Evolutionary conservation across 352 stramenopile species (phyloP).

Genomic region (Pythium coloratum): DNA sequence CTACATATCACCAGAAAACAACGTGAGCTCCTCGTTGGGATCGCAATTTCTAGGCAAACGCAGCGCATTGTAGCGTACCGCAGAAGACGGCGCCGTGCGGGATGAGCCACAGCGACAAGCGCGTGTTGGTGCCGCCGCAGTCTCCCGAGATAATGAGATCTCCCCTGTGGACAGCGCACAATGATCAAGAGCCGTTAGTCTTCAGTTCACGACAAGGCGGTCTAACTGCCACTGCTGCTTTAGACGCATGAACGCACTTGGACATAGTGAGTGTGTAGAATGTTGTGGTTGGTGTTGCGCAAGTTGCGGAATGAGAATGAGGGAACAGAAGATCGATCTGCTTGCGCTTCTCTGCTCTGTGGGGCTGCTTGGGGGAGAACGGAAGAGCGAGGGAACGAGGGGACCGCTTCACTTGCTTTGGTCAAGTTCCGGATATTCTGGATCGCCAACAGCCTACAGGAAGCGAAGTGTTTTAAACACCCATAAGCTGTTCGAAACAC

Average conservation of each 20-base stretch:
- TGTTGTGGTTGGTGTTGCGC: slow-evolving; percentile 7
- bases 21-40: slow-evolving; percentile 8
- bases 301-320: slow-evolving; percentile 17
- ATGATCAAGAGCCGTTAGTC: neutral
- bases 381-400: neutral
- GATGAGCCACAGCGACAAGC: slow-evolving; percentile 90
- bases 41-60: neutral
- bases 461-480: slow-evolving; percentile 1
- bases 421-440: neutral
- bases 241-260: slow-evolving; percentile 14
- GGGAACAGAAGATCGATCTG: neutral
- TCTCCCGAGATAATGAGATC: slow-evolving; percentile 91
- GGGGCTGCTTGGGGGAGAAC: slow-evolving; percentile 5
- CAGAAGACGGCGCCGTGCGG: slow-evolving; percentile 60
- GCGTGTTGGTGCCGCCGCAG: slow-evolving; percentile 97
- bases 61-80: slow-evolving; percentile 26
- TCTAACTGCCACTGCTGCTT: too few species aligned
- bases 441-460: slow-evolving; percentile 4
- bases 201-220: neutral
- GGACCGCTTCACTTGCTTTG: slow-evolving; percentile 7
- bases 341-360: slow-evolving; percentile 6
- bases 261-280: slow-evolving; percentile 14
- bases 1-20: neutral
- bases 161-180: slow-evolving; percentile 17
- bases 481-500: neutral